phyloP scores from a whole-genome alignment of 2,329 filamentous ascomycete genomes.

The Diplodia intermedia region DNA sequence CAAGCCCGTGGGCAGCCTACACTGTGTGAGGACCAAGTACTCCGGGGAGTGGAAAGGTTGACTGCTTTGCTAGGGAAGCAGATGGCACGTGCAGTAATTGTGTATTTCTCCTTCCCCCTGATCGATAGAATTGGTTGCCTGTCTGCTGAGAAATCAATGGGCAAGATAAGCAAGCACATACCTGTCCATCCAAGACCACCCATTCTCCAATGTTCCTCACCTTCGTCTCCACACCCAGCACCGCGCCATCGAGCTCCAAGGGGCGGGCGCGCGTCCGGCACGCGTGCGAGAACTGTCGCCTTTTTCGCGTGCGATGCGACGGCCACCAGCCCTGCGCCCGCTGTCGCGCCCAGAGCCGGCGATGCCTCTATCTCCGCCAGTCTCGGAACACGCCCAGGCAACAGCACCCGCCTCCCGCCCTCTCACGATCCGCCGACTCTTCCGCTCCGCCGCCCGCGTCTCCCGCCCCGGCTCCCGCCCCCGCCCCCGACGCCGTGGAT shows the following conservation, averaged over 20 bases:
- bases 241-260: background rate
- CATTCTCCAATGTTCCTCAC: background rate
- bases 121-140: too few relatives aligned
- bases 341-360: background rate
- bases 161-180: too few relatives aligned
- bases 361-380: background rate
- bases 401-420: too few relatives aligned
- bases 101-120: too few relatives aligned
- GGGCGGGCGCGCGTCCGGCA: background rate
- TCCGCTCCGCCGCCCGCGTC: background rate
- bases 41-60: slow-evolving; percentile 61
- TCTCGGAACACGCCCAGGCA: background rate
- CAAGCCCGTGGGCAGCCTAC: slow-evolving; percentile 48
- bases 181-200: too few relatives aligned
- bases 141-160: too few relatives aligned
- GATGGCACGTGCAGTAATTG: too few relatives aligned
- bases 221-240: background rate
- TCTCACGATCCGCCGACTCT: background rate
- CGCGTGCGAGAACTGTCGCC: background rate
- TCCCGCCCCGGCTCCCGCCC: background rate
- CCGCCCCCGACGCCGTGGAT: background rate
- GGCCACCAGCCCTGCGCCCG: slow-evolving; percentile 4
- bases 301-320: background rate
- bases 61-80: too few relatives aligned
- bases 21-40: slow-evolving; percentile 64